Evolutionary conservation across 2,329 filamentous ascomycete species (phyloP).

Genomic region (Colletotrichum aenigma): DNA sequence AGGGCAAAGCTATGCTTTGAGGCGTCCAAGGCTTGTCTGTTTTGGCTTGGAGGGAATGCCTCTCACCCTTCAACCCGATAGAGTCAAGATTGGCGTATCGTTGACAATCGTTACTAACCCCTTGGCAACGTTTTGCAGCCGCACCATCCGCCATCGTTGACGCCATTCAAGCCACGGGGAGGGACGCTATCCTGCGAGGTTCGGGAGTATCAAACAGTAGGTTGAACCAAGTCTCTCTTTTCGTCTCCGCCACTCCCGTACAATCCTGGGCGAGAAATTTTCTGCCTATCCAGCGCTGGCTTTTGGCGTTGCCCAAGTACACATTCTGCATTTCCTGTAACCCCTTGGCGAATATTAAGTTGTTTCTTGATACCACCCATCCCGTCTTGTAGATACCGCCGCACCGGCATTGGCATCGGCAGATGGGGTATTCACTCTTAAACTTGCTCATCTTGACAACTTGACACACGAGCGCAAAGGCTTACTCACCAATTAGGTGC

Average conservation of each 20-base stretch:
- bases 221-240: constrained; percentile 35
- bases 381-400: not conserved
- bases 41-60: not conserved
- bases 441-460: not conserved
- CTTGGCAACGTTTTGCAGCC: constrained; percentile 46
- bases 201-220: constrained; percentile 84
- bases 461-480: not conserved
- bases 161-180: constrained; percentile 86
- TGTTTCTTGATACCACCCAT: constrained; percentile 5
- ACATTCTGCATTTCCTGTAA: not conserved
- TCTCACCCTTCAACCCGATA: not conserved
- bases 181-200: constrained; percentile 92
- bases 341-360: constrained; percentile 8
- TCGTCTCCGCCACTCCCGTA: not conserved
- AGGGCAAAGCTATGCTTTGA: not conserved
- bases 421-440: not conserved
- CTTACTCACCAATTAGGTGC: constrained; percentile 56
- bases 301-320: not conserved
- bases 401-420: not conserved
- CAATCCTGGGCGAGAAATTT: not conserved
- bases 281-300: not conserved
- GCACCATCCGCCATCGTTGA: constrained; percentile 88
- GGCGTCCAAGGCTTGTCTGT: not conserved
- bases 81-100: not conserved
- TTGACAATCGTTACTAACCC: not conserved